These are phyloP conservation scores for Glycyrrhiza uralensis DNA, from an alignment of 306 rosid genomes.

Conservation along the genomic window DNA sequence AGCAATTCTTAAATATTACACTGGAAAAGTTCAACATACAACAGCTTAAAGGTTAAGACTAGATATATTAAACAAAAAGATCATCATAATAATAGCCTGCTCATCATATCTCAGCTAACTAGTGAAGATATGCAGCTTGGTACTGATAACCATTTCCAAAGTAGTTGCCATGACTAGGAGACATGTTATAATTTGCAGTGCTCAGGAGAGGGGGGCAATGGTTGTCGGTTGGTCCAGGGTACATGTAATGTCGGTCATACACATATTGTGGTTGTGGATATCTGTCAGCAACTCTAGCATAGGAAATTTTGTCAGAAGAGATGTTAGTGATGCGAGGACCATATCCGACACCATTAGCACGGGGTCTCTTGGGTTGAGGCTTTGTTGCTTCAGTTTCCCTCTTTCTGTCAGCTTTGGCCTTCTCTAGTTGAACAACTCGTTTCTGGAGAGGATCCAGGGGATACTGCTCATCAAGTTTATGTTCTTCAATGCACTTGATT, in stretches of 20 bases:
- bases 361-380: conserved; percentile 99
- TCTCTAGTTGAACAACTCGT: conserved; percentile 71
- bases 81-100: conserved; percentile 51
- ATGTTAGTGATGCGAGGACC: conserved; percentile 65
- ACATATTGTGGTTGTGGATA: conserved; percentile 80
- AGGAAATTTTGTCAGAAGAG: conserved; percentile 67
- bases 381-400: conserved; percentile 86
- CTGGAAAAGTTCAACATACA: conserved; percentile 56
- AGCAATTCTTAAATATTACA: conserved; percentile 53
- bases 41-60: conserved; percentile 71
- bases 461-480: conserved; percentile 81
- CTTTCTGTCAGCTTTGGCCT: conserved; percentile 94
- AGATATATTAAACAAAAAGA: conserved; percentile 67
- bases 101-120: conserved; percentile 48
- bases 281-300: conserved; percentile 85
- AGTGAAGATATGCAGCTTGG: conserved; percentile 93
- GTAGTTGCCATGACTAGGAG: conserved; percentile 78
- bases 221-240: conserved; percentile 67
- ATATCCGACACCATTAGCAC: conserved; percentile 71
- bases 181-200: conserved; percentile 63
- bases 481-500: conserved; percentile 86
- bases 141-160: conserved; percentile 91
- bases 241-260: conserved; percentile 76
- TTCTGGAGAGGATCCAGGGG: conserved; percentile 80
- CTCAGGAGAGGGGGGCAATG: conserved; percentile 69